Conservation (phyloP, 2,329 filamentous ascomycete species). For the Harringtonia aguacate region DNA sequence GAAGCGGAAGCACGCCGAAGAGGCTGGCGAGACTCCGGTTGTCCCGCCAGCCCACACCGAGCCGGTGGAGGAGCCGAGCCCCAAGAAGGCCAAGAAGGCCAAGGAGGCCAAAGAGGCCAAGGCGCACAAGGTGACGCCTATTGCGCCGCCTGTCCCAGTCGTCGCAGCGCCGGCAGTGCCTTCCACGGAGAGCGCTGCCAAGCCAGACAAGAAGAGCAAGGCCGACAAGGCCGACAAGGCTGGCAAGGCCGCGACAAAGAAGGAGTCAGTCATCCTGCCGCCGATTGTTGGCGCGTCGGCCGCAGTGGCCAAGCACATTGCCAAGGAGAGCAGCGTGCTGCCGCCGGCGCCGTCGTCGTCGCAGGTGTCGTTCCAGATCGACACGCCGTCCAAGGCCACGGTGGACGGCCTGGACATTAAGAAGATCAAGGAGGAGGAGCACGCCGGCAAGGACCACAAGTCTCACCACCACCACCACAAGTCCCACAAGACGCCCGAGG, state of each 20-base stretch:
- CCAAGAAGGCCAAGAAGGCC: slow-evolving; percentile 24
- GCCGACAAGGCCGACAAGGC: neutral
- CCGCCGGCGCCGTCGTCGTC: slow-evolving; percentile 1
- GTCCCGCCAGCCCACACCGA: slow-evolving; percentile 8
- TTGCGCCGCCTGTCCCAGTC: slow-evolving; percentile 12
- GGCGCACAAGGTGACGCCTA: slow-evolving; percentile 13
- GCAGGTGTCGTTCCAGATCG: slow-evolving; percentile 5
- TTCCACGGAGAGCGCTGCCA: neutral
- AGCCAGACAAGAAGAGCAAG: neutral
- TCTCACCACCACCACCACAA: too few relatives aligned
- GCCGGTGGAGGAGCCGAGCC: neutral
- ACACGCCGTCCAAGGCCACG: slow-evolving; percentile 9
- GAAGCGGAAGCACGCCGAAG: slow-evolving; percentile 29
- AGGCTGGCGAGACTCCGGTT: too few relatives aligned
- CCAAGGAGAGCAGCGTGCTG: neutral
- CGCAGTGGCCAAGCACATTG: neutral
- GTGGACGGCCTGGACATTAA: slow-evolving; percentile 1
- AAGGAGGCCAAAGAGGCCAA: slow-evolving; percentile 6
- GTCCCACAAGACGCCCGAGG: too few relatives aligned
- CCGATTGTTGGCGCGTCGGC: neutral
- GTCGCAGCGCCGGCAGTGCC: neutral
- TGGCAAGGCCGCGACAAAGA: neutral
- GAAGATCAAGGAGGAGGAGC: slow-evolving; percentile 5
- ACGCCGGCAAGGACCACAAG: neutral
- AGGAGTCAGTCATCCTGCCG: slow-evolving; percentile 5